Conservation (phyloP, 2,329 filamentous ascomycete species). For the Fusarium pseudonygamai region DNA sequence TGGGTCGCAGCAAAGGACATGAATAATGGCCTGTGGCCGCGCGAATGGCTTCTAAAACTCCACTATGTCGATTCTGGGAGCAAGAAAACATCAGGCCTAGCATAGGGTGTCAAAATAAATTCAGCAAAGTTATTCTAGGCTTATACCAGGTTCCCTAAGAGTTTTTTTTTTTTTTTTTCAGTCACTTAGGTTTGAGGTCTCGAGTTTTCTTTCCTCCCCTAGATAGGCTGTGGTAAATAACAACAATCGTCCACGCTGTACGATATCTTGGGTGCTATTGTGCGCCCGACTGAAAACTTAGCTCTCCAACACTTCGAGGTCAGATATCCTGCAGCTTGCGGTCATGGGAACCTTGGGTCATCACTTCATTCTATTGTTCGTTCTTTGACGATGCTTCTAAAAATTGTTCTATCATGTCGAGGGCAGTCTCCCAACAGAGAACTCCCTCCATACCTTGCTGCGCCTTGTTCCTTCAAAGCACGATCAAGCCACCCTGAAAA, state of each 20-base stretch:
- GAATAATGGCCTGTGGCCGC: slow-evolving; percentile 16
- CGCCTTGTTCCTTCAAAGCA: slow-evolving; percentile 30
- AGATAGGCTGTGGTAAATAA: slow-evolving; percentile 15
- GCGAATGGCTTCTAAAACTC: background rate
- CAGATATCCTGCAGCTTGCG: background rate
- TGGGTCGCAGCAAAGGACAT: slow-evolving; percentile 26
- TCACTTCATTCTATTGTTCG: slow-evolving; percentile 37
- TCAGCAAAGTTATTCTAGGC: background rate
- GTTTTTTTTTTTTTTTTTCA: too few species aligned
- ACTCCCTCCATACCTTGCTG: slow-evolving; percentile 30
- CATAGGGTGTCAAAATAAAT: background rate
- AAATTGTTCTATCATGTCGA: slow-evolving; percentile 36
- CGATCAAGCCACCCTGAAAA: slow-evolving; percentile 21
- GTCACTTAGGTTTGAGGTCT: background rate
- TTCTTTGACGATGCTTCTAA: slow-evolving; percentile 35
- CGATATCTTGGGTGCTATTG: background rate
- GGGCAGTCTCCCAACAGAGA: slow-evolving; percentile 6
- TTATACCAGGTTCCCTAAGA: background rate
- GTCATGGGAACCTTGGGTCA: slow-evolving; percentile 9
- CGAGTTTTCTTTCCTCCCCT: background rate
- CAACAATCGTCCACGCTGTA: background rate
- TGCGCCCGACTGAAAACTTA: background rate
- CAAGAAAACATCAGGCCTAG: background rate
- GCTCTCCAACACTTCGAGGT: background rate
- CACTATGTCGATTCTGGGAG: background rate